A percentile compares a stretch with the other conserved stretches of the same genome.
These are phyloP conservation scores for Cordyceps cicadae DNA, from an alignment of 2,329 filamentous ascomycete genomes.

Conservation along the genomic window DNA sequence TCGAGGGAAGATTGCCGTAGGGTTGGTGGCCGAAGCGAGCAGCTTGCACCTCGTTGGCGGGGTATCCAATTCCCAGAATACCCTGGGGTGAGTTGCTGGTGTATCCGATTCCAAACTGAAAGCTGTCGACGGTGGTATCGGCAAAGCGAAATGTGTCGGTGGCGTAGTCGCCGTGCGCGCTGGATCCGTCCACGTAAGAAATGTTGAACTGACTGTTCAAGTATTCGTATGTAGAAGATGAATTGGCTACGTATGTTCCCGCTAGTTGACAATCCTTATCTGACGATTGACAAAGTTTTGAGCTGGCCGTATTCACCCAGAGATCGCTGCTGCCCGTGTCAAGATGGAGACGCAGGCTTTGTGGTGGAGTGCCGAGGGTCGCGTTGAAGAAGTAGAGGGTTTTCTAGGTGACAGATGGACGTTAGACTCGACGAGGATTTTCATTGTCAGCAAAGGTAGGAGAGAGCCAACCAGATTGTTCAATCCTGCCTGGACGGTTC, in stretches of 20 bases:
- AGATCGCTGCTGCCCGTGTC: conserved; percentile 64
- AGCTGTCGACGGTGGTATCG: conserved; percentile 38
- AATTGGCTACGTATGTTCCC: conserved; percentile 61
- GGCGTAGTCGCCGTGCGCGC: conserved; percentile 70
- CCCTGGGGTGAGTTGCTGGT: conserved; percentile 53
- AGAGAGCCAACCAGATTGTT: conserved; percentile 44
- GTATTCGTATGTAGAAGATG: conserved; percentile 68
- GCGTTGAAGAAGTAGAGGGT: conserved; percentile 58
- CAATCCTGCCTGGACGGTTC: conserved; percentile 35
- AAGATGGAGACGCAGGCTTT: conserved; percentile 49
- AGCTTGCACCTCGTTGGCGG: conserved; percentile 67
- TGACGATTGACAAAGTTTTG: conserved; percentile 46
- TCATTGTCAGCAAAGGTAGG: neutral
- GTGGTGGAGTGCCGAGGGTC: conserved; percentile 53
- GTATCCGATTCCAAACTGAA: conserved; percentile 72
- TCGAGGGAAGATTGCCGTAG: conserved; percentile 63
- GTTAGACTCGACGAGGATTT: neutral
- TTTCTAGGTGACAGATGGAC: conserved; percentile 29
- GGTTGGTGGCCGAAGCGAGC: conserved; percentile 41
- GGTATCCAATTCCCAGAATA: conserved; percentile 80
- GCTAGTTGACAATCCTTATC: conserved; percentile 47
- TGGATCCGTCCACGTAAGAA: conserved; percentile 74
- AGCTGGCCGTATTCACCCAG: conserved; percentile 60
- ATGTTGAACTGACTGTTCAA: conserved; percentile 77
- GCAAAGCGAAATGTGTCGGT: conserved; percentile 62